A percentile compares a stretch with the other conserved stretches of the same genome.
These are phyloP conservation scores for Pythium folliculosum DNA, from an alignment of 352 stramenopile genomes.

Conservation along the genomic window DNA sequence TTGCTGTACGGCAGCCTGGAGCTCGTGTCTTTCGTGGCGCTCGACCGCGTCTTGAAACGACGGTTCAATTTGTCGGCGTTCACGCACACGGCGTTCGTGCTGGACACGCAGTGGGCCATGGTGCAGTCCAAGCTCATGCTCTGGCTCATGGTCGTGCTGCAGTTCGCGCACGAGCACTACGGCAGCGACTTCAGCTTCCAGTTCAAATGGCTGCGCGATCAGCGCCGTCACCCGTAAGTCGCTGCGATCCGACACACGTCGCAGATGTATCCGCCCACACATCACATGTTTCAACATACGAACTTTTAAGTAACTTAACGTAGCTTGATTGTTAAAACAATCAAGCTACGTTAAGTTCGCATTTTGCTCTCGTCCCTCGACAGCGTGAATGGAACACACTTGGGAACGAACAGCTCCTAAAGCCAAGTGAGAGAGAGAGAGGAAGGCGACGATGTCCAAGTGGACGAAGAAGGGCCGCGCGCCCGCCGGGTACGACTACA, in stretches of 20 bases:
- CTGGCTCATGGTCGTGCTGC: constrained; percentile 40
- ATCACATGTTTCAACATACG: constrained; percentile 13
- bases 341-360: constrained; percentile 23
- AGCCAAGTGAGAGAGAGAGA: not conserved
- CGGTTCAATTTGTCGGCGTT: constrained; percentile 34
- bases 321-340: too few relatives aligned
- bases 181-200: constrained; percentile 42
- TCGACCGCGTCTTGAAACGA: constrained; percentile 28
- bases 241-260: too few relatives aligned
- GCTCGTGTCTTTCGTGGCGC: constrained; percentile 36
- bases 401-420: not conserved
- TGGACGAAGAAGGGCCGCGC: constrained; percentile 86
- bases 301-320: too few relatives aligned
- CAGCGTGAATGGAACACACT: not conserved
- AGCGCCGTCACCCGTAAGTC: not conserved
- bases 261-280: too few relatives aligned
- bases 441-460: constrained; percentile 65
- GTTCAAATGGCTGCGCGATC: constrained; percentile 33
- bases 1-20: constrained; percentile 41
- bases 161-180: constrained; percentile 33
- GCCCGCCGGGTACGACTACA: constrained; percentile 94
- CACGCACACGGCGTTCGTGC: constrained; percentile 35
- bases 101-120: constrained; percentile 31
- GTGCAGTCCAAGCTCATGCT: constrained; percentile 37
- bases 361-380: too few relatives aligned